Evolutionary conservation across 805 yeast genomes (phyloP).

Genomic region (Sporopachydermia lactativora): DNA sequence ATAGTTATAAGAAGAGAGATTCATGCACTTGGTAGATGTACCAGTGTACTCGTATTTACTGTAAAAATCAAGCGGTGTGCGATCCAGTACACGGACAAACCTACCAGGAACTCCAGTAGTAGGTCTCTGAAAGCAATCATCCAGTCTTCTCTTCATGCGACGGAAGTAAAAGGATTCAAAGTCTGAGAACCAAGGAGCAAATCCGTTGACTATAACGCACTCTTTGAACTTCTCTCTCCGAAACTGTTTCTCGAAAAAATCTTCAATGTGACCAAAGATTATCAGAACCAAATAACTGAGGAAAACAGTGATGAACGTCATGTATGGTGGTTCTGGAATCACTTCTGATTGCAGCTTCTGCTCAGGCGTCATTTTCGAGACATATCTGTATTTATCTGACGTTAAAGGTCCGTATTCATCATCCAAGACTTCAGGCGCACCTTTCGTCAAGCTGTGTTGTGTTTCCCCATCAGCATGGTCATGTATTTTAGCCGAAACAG

Average conservation of each 20-base stretch:
- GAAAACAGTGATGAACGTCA: conserved; percentile 68
- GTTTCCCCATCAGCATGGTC: background rate
- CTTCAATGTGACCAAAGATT: conserved; percentile 81
- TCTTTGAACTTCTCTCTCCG: conserved; percentile 50
- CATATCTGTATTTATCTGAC: conserved; percentile 48
- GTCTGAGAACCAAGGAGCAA: conserved; percentile 91
- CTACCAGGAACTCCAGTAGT: conserved; percentile 98
- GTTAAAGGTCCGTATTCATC: conserved; percentile 64
- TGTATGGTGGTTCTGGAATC: conserved; percentile 81
- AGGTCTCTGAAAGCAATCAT: conserved; percentile 91
- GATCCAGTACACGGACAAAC: conserved; percentile 65
- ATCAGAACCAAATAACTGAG: conserved; percentile 73
- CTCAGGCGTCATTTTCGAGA: conserved; percentile 39
- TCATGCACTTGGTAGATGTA: conserved; percentile 60
- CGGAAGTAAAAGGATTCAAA: conserved; percentile 91
- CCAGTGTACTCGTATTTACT: conserved; percentile 64
- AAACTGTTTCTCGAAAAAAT: conserved; percentile 69
- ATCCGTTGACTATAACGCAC: conserved; percentile 67
- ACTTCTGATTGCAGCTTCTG: conserved; percentile 39
- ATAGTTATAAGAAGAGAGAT: conserved; percentile 84
- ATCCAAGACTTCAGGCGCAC: conserved; percentile 21
- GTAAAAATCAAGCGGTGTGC: conserved; percentile 54
- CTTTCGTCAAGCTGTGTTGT: background rate
- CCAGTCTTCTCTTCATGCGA: conserved; percentile 78
- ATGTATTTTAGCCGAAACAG: too few relatives aligned